phyloP scores from a whole-genome alignment of 2,329 filamentous ascomycete genomes.

The Diplodia seriata region DNA sequence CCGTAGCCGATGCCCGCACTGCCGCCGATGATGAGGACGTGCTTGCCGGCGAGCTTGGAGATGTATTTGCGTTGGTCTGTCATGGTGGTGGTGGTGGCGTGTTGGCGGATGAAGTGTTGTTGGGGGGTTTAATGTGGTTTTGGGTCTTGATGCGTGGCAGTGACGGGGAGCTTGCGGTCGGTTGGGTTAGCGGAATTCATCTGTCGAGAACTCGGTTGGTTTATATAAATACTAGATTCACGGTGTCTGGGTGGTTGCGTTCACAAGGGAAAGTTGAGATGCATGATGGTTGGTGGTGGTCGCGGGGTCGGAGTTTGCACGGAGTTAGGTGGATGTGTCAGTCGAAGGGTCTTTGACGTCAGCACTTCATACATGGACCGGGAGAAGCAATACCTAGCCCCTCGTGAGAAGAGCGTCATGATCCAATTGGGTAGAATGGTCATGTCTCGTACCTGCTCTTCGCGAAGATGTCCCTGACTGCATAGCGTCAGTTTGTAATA shows the following conservation, averaged over 20 bases:
- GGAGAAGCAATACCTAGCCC: too few species aligned
- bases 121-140: background rate
- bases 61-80: slow-evolving; percentile 54
- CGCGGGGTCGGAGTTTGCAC: background rate
- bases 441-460: too few species aligned
- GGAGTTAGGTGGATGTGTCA: background rate
- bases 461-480: too few species aligned
- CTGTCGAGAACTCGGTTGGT: background rate
- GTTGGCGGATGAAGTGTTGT: background rate
- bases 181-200: background rate
- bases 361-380: background rate
- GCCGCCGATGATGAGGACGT: slow-evolving; percentile 68
- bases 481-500: too few species aligned
- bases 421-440: background rate
- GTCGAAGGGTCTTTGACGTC: background rate
- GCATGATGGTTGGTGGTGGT: background rate
- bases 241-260: background rate
- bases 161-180: background rate
- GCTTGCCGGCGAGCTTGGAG: slow-evolving; percentile 56
- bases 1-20: slow-evolving; percentile 68
- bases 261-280: background rate
- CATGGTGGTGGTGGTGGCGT: slow-evolving; percentile 42
- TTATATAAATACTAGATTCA: slow-evolving; percentile 4
- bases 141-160: background rate
- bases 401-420: background rate